A percentile compares a stretch with the other conserved stretches of the same genome.
Evolutionary conservation across 495 filamentous ascomycete genomes (phyloP).

Genomic region (Xylaria sp.): DNA sequence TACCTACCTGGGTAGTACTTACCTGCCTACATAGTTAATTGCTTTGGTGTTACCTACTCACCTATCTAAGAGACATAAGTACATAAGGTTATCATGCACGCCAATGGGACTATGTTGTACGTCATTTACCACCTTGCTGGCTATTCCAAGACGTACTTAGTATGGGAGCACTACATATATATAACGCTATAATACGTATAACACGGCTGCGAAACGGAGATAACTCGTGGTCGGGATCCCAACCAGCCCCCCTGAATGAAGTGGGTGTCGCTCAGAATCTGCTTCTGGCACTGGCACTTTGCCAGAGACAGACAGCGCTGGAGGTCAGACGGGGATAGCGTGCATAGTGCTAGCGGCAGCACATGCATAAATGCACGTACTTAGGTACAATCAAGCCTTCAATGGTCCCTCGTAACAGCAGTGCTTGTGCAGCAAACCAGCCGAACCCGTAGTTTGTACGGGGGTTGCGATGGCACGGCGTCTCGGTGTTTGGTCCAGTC

Average conservation of each 20-base stretch:
- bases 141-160: neutral
- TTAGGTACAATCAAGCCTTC: neutral
- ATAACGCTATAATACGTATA: neutral
- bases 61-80: no score
- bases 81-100: neutral
- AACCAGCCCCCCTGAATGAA: constrained; percentile 11
- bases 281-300: neutral
- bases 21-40: no score
- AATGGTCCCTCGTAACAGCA: neutral
- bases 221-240: neutral
- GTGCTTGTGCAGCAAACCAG: constrained; percentile 9
- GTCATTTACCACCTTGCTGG: neutral
- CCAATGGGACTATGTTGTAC: neutral
- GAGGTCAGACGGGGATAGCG: constrained; percentile 1
- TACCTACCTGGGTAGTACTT: neutral
- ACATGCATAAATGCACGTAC: constrained; percentile 11
- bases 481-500: neutral
- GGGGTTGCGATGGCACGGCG: constrained; percentile 3
- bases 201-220: neutral
- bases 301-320: neutral
- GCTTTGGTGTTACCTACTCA: no score
- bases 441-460: neutral
- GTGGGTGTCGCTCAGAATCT: neutral
- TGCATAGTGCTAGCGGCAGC: neutral
- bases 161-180: neutral